phyloP scores from a whole-genome alignment of 371 early-diverging fungal genomes.

The Actinomortierella wolfii region DNA sequence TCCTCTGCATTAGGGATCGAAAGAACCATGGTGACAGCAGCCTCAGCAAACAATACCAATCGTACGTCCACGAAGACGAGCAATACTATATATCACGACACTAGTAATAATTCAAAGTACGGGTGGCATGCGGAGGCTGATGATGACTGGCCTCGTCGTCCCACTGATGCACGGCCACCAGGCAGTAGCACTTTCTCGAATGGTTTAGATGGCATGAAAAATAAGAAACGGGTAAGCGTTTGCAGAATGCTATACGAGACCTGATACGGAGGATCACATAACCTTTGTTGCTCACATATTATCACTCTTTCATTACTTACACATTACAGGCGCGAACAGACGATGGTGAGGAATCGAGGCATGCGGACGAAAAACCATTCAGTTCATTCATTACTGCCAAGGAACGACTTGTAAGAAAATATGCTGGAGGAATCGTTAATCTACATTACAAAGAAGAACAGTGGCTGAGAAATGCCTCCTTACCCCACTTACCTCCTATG shows the following conservation, averaged over 20 bases:
- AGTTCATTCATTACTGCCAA: constrained; percentile 41
- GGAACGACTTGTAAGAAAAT: constrained; percentile 28
- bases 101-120: too few species aligned
- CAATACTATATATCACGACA: too few species aligned
- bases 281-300: not conserved
- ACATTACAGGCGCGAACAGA: constrained; percentile 8
- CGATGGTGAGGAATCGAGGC: constrained; percentile 4
- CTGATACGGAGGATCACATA: not conserved
- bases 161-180: too few species aligned
- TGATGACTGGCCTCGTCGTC: too few species aligned
- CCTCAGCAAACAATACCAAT: too few species aligned
- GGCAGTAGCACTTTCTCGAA: constrained; percentile 8
- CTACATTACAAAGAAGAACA: too few species aligned
- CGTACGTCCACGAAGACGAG: too few species aligned
- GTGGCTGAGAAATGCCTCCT: not conserved
- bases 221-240: constrained; percentile 24
- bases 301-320: constrained; percentile 2
- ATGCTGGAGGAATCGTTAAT: too few species aligned
- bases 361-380: not conserved
- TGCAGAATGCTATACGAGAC: not conserved
- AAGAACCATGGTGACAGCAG: too few species aligned
- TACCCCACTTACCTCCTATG: not conserved
- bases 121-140: too few species aligned
- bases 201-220: constrained; percentile 16
- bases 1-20: too few species aligned